Base-by-base conservation (phyloP, 1,284 basidiomycete species). In the Cryptococcus deneoformans region DNA sequence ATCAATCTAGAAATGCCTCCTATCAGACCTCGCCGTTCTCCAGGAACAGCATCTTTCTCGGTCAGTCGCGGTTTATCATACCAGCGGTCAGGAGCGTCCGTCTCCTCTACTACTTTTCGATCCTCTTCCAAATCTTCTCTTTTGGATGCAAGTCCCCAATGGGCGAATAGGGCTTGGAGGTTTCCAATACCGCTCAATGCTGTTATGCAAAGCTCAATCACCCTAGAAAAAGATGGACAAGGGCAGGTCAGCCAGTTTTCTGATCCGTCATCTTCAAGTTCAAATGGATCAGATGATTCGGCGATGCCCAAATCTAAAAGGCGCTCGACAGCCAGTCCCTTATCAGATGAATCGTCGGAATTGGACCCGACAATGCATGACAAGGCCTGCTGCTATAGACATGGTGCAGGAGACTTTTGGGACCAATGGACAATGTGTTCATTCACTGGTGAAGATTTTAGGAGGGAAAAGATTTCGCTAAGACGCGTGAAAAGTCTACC, bases 21-120 rank as follows among this genome's bases (percentile, higher is more conserved):
- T 20, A n/a, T n/a, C 2, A 39, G 52, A 38, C 52, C 52, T n/a
- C 52, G 39, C 37, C 47, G 54, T 16, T 56, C 54, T 6, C 48
- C 54, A 1, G 20, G 5, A 16, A 50, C 8, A 40, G 16, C 49
- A 38, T n/a, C 29, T 10, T 16, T 24, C 39, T 12, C 7, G 6
- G 29, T 34, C 46, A 35, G 20, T 42, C 40, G 10, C 10, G n/a
- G 10, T 10, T 42, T 42, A 20, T 12, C 12, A 6, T 8, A 16
- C n/a, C 16, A 37, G 16, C 37, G 35, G 49, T 20, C 20, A 6
- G 46, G 34, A 5, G 12, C 6, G n/a, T 20, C 46, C n/a, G 14
- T 14, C 29, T 20, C 12, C 16, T 48, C 46, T n/a, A 34, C 46
- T 20, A 48, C 34, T 12, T n/a, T 8, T n/a, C 6, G 6, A 24